Conservation (phyloP, 2,329 filamentous ascomycete genomes). For the Septoria petroselini region DNA sequence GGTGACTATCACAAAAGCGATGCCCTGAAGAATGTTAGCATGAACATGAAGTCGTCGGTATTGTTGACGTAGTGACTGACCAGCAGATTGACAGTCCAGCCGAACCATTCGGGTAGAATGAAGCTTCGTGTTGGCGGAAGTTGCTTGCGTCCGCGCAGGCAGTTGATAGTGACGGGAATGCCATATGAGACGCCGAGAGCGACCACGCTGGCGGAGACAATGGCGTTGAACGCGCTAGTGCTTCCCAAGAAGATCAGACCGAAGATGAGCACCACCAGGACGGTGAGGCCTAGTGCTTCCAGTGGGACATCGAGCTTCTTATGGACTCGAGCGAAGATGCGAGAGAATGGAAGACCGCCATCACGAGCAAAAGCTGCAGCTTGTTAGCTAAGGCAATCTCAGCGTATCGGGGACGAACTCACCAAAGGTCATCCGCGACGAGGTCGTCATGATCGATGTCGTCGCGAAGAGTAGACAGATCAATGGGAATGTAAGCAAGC, state of each 20-base stretch:
- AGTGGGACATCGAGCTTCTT: slow-evolving; percentile 37
- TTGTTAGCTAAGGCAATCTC: not conserved
- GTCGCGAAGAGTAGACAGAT: slow-evolving; percentile 38
- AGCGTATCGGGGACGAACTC: not conserved
- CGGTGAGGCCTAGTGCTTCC: slow-evolving; percentile 36
- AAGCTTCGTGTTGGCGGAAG: slow-evolving; percentile 58
- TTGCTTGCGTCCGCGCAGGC: slow-evolving; percentile 62
- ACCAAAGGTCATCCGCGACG: slow-evolving; percentile 38
- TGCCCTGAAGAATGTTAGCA: slow-evolving; percentile 41
- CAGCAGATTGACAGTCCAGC: slow-evolving; percentile 58
- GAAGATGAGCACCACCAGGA: slow-evolving; percentile 36
- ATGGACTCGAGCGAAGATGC: slow-evolving; percentile 38
- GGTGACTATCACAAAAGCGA: slow-evolving; percentile 66
- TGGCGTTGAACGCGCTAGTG: slow-evolving; percentile 40
- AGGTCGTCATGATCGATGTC: slow-evolving; percentile 39
- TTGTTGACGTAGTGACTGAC: not conserved
- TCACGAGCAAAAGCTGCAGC: slow-evolving; percentile 38
- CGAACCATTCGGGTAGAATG: slow-evolving; percentile 53
- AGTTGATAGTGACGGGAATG: slow-evolving; percentile 69
- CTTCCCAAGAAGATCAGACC: slow-evolving; percentile 41
- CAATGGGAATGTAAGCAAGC: slow-evolving; percentile 39
- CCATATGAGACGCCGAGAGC: slow-evolving; percentile 70
- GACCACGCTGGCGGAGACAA: slow-evolving; percentile 57
- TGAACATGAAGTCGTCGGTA: not conserved
- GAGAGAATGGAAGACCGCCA: slow-evolving; percentile 37